Conservation (phyloP, 2,329 filamentous ascomycete genomes). For the Coniochaeta hoffmannii region DNA sequence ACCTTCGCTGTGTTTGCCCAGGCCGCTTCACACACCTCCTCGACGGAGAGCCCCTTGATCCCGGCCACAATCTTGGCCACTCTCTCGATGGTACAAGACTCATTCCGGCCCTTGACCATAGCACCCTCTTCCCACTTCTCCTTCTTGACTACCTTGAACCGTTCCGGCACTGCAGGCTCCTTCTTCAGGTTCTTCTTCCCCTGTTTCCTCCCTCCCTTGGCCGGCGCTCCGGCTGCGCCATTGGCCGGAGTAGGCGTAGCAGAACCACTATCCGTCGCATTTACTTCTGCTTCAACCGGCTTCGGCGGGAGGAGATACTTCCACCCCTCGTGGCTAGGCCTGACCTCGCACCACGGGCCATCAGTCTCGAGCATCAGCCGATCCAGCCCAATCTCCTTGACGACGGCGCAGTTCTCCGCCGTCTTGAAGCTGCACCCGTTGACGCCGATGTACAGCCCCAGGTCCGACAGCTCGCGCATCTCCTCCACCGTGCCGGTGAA, state of each 20-base stretch:
- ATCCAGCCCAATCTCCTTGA: constrained; percentile 70
- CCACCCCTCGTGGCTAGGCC: constrained; percentile 79
- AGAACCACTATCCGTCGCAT: background rate
- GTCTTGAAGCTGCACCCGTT: constrained; percentile 98
- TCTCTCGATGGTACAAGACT: constrained; percentile 78
- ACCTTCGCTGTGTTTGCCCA: constrained; percentile 77
- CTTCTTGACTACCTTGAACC: constrained; percentile 86
- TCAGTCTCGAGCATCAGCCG: constrained; percentile 92
- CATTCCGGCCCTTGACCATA: constrained; percentile 94
- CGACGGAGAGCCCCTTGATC: constrained; percentile 71
- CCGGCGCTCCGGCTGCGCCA: background rate
- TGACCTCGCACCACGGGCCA: constrained; percentile 94
- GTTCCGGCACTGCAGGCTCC: constrained; percentile 58
- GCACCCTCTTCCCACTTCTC: constrained; percentile 83
- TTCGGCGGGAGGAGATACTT: constrained; percentile 51
- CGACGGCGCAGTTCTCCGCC: constrained; percentile 79
- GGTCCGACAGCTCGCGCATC: constrained; percentile 69
- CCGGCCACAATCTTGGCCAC: constrained; percentile 85
- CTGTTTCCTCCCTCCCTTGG: constrained; percentile 6
- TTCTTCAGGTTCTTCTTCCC: constrained; percentile 47
- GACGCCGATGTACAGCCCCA: constrained; percentile 86
- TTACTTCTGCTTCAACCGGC: constrained; percentile 4
- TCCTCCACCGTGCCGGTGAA: constrained; percentile 87
- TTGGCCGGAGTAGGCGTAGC: background rate
- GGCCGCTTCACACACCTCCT: constrained; percentile 79